Evolutionary conservation across 805 yeast species (phyloP), one percentile per base, ranked within the genome.

Genomic region (Candida endomychidarum): DNA sequence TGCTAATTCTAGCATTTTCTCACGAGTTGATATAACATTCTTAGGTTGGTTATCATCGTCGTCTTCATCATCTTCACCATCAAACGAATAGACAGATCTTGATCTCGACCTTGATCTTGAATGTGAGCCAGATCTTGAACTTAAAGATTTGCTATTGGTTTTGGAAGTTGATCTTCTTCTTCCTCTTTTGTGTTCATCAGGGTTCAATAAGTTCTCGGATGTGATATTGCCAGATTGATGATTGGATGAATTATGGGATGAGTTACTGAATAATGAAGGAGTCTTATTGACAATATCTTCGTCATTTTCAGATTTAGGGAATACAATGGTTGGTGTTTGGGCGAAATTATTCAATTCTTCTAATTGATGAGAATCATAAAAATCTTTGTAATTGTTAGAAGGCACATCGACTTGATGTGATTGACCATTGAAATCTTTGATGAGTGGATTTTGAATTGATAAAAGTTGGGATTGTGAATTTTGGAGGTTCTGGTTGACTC

Each of bases 1-100:
- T 2, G 88, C 88, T 40, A 83, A 62, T 50, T 80, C 87, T 15
- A 81, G 61, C 70, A 82, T 75, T 52, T 81, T 76, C 48, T 82
- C 83, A 25, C 83, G 51, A 2, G 67, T 53, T 5, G 74, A 59
- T 10, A 48, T 48, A 9, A 45, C 48, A 27, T 45, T 48, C 12
- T 24, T 25, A 8, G 42, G 45, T 22, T 43, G 45, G 15, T 18
- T 24, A 3, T 38, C 46, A 9, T 40, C 46, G 11, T 38, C 61
- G 18, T 25, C 63, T 56, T 42, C 52, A n/a, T 32, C 35, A 8
- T 30, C 28, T 4, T 27, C 35, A 14, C 21, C 35, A 26, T 53
- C 61, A 8, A 53, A 49, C 11, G 30, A 22, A 22, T 29, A 18
- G 3, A 29, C 36, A 4, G 36, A 31, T 10, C 54, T 42, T 5